Base-by-base conservation (phyloP, 768 basidiomycete genomes). In the Boletus subcaerulescens region DNA sequence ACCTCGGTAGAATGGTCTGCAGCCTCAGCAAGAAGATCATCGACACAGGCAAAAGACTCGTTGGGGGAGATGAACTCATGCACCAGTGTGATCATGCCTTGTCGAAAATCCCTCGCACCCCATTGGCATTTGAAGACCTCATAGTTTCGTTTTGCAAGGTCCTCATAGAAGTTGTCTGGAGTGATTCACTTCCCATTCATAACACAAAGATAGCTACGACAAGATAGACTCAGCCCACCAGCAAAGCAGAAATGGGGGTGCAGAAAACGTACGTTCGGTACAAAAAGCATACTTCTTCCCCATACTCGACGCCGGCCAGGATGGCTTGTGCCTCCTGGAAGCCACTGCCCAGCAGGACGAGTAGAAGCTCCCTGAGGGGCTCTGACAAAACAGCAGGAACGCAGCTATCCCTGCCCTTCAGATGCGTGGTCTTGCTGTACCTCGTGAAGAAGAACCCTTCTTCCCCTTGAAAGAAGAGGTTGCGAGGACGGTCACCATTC, bases 381-480 rank as follows among this genome's bases (percentile, higher is more conserved):
- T 20, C 20, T 15, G 49, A 11, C 20, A 50, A 38, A 10, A 50
- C 32, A 1, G 40, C 40, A 2, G 31, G 49, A 9, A 41, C 22
- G 7, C 49, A 50, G 20, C 14, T n/a, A 31, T 50, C 49, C 31
- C 9, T 32, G 14, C 10, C 40, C 6, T 35, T 50, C 31, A 1
- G 5, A 15, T 50, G 3, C 0, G 41, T 50, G 3, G 41, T 24
- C 12, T 50, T 43, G 31, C 49, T 43, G n/a, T 50, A 50, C 2
- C 49, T 50, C 2, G 40, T 18, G 4, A 59, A 6, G 10, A 56
- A n/a, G 1, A 59, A n/a, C 0, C 43, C 50, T 9, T 59, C 55
- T 2, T 29, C 12, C 0, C 55, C 58, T 26, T 59, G 58, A 45
- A 59, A 59, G 5, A 52, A 5, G 2, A 59, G 18, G 11, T 57